Evolutionary conservation across 257 asterid species (phyloP), one percentile per base, ranked within the genome.

Genomic region (Capsicum chinense): DNA sequence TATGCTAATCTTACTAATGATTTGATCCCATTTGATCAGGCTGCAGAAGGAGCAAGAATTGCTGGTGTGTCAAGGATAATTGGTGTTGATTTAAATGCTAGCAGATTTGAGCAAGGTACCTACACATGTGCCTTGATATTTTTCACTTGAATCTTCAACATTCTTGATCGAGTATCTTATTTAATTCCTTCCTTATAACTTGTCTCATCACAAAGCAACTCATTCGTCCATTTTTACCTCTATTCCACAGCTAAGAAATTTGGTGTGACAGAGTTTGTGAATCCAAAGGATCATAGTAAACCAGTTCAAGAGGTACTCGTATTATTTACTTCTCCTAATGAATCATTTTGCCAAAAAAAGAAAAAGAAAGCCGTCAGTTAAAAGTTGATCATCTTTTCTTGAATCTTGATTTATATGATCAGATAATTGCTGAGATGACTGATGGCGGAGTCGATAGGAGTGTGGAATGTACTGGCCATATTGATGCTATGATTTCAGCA

Each of bases 31-130:
- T 66, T 39, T 33, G 64, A 19, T 19, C 84, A 94, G 94, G 98
- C 97, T 81, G 98, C 98, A 17, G 97, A 94, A 89, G 98, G 98
- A 73, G 98, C 97, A 0, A 87, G 95, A 85, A 63, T 94, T 82
- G 92, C 97, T 54, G 95, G 94, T 26, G 97, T 93, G 66, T 91
- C 98, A 19, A 89, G 98, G 88, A 88, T 94, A 5, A 94, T 94
- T 59, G 98, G 97, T 8, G 88, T 94, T 63, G 98, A 92, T 70
- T 82, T 94, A 82, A 94, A 92, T 73, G n/a, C 91, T 39, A 85
- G 87, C 70, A 90, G 95, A 85, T 94, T 92, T 78, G 91, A 92
- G 80, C 85, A 85, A 86, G 98, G 98, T 89, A 82, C 21, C 39
- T 62, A 9, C 52, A 21, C 87, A 62, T 62, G 9, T 35, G 21